A percentile compares a stretch with the other conserved stretches of the same genome.
Evolutionary conservation across 2,329 filamentous ascomycete genomes (phyloP).

Genomic region (Xenosphaeropsis pyriputrescens): DNA sequence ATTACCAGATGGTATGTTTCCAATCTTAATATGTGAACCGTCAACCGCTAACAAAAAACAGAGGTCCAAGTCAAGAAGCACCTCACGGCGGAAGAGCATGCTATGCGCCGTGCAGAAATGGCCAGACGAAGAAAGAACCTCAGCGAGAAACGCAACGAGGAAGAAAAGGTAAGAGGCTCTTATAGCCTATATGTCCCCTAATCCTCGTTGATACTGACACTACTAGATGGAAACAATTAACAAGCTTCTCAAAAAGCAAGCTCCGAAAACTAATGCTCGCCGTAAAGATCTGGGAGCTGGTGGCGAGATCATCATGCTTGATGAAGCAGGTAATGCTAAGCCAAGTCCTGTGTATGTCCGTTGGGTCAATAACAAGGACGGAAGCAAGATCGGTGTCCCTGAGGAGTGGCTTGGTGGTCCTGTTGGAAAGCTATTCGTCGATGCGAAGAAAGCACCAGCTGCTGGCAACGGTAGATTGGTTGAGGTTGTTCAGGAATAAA

Average conservation of each 20-base stretch:
- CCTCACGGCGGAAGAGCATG: constrained; percentile 57
- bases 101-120: constrained; percentile 62
- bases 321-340: constrained; percentile 27
- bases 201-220: background rate
- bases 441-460: constrained; percentile 1
- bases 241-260: constrained; percentile 75
- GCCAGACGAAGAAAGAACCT: constrained; percentile 58
- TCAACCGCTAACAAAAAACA: constrained; percentile 14
- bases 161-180: constrained; percentile 45
- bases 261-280: constrained; percentile 53
- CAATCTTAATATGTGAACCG: background rate
- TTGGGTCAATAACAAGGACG: constrained; percentile 55
- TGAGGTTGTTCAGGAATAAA: no score
- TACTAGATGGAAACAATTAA: constrained; percentile 77
- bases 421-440: constrained; percentile 40
- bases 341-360: constrained; percentile 49
- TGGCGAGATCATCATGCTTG: constrained; percentile 33
- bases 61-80: constrained; percentile 62
- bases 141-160: constrained; percentile 63
- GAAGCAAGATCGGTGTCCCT: constrained; percentile 48
- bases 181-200: no score
- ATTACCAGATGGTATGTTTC: constrained; percentile 22
- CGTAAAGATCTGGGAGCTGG: constrained; percentile 21
- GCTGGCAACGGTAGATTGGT: no score
- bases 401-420: constrained; percentile 53